Evolutionary conservation across 208 protist species (phyloP), one percentile per base, ranked within the genome.

Genomic region (Crithidia mellificae): DNA sequence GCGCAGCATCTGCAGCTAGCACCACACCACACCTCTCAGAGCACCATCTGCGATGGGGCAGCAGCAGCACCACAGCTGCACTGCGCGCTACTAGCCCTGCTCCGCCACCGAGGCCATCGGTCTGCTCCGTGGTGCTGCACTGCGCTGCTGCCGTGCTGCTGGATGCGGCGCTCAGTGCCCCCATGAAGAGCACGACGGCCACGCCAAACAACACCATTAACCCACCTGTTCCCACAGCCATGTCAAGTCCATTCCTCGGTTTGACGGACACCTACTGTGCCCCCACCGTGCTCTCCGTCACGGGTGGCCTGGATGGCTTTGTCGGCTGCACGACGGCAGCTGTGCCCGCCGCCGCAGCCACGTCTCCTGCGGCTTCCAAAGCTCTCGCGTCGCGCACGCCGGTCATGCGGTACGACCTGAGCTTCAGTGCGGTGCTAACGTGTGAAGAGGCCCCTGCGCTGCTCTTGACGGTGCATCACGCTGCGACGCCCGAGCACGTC

Each of bases 71-170:
- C n/a, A 24, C 17, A 20, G 30, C 11, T 17, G 19, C 32, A 6
- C 17, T 43, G 32, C 38, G 52, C 14, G n/a, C 52, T 1, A 24
- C 14, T 2, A 5, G 6, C 2, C 19, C 30, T 24, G 44, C 58
- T 6, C 0, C 2, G 41, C 58, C 19, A n/a, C 58, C 25, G 29
- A 27, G 41, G 30, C 58, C 46, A 7, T 20, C 58, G 2, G 70
- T 64, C 46, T 87, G 75, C 70, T 79, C 76, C 3, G 74, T 90
- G 25, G 73, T 73, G 49, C 50, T 90, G 68, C 67, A 75, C 51
- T 68, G 80, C n/a, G 46, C 46, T 43, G 71, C 70, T 15, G 81
- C 77, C 11, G 52, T 90, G 29, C 59, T 64, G 27, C 30, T 64
- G 32, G n/a, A n/a, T n/a, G n/a, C n/a, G n/a, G n/a, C n/a, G n/a